Percentiles rank a stretch among this genome's conserved stretches.
These are phyloP conservation scores for Plantago lanceolata DNA, from an alignment of 305 asterid genomes.

Conservation along the genomic window DNA sequence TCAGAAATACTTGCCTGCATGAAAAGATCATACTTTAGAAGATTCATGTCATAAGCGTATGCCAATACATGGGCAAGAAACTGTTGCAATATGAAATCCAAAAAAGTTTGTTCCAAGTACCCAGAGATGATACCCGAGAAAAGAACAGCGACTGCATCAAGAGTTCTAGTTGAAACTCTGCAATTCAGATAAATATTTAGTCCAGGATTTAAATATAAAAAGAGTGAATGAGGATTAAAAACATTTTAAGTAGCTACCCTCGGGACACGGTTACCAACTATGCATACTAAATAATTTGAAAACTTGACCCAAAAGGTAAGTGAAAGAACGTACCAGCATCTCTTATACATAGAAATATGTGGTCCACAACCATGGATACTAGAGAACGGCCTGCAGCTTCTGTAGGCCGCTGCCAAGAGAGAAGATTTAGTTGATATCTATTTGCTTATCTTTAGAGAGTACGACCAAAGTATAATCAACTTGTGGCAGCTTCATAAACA, in stretches of 20 bases:
- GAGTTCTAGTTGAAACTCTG: conserved; percentile 97
- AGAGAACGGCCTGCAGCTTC: conserved; percentile 96
- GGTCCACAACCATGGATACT: conserved; percentile 84
- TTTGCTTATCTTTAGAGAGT: conserved; percentile 12
- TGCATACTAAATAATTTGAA: conserved; percentile 9
- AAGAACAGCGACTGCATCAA: conserved; percentile 90
- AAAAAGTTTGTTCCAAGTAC: conserved; percentile 22
- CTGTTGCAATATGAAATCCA: conserved; percentile 8
- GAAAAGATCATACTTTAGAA: conserved; percentile 29
- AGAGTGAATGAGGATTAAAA: conserved; percentile 3
- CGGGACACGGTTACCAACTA: conserved; percentile 4
- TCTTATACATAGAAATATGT: conserved; percentile 88
- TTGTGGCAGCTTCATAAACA: conserved; percentile 8
- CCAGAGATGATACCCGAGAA: conserved; percentile 70
- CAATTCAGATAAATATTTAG: conserved; percentile 36
- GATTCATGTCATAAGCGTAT: conserved; percentile 2
- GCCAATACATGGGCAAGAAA: conserved; percentile 20
- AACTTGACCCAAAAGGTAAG: conserved; percentile 10
- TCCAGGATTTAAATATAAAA: conserved; percentile 16
- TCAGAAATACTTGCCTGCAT: conserved; percentile 86
- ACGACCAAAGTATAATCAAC: conserved; percentile 19
- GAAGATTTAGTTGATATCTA: conserved; percentile 27
- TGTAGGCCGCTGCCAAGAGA: conserved; percentile 62
- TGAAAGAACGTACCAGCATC: conserved; percentile 61
- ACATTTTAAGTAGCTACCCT: neutral